Base-by-base conservation (phyloP, 192 early-diverging fungal genomes). In the Thoreauomyces humboldtii region DNA sequence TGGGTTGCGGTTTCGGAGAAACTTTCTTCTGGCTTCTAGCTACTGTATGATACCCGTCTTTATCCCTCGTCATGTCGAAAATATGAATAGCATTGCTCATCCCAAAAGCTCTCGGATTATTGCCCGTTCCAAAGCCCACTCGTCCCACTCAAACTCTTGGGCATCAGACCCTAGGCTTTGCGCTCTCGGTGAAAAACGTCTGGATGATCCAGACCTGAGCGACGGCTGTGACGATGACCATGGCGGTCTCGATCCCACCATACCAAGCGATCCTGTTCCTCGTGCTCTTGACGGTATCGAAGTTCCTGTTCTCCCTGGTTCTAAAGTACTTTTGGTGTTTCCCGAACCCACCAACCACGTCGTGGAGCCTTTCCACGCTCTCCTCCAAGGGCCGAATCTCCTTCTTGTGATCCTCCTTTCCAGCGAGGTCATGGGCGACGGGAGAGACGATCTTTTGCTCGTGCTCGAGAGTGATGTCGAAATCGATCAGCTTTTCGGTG, bases 391-490 rank as follows among this genome's bases (percentile, higher is more conserved):
- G 74, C 73, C 80, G 78, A 57, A 87, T 59, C 47, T 83, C 73
- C 66, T 84, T 76, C 55, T 80, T 70, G 11, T 44, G 34, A 15
- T 53, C 61, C 45, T 71, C 54, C 35, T 71, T 71, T 22, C 34
- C 44, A 11, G 25, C 25, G 37, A 44, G 27, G 19, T 54, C 59
- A 34, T 37, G 64, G 3, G 62, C 51, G 25, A 50, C 43, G 46
- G 56, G 27, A 21, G 24, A 45, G n/a, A 42, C 29, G 55, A 15
- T 17, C 38, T 19, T 37, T 35, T 57, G 76, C 77, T 97, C 94
- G 74, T 95, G 84, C 74, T 99, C 93, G n/a, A 94, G 80, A 0
- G 86, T 82, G 59, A 98, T 91, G 65, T 98, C 96, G 75, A 98
- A 95, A 70, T 98, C 96, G 32, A 99, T 51, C 28, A 70, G 59